Conservation (phyloP, 305 asterid species). For the Plantago coronopus region DNA sequence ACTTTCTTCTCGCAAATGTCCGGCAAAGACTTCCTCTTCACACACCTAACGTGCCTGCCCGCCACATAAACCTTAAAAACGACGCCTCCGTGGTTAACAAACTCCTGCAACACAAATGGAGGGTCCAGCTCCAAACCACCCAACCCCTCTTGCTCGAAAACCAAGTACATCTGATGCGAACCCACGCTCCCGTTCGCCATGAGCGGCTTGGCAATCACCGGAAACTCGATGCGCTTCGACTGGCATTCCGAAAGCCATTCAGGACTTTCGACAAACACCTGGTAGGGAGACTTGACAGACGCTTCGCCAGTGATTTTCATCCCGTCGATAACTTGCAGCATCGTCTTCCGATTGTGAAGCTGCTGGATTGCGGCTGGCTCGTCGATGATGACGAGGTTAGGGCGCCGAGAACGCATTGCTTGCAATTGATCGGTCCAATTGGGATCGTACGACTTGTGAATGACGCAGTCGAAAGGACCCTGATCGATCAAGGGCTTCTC, state of each 20-base stretch:
- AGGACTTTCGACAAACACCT: constrained; percentile 43
- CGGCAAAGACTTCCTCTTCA: constrained; percentile 71
- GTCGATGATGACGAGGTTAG: constrained; percentile 53
- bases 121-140: constrained; percentile 33
- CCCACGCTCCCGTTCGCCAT: constrained; percentile 53
- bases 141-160: constrained; percentile 55
- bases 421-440: constrained; percentile 55
- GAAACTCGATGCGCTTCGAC: constrained; percentile 38
- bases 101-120: constrained; percentile 79
- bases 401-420: constrained; percentile 29
- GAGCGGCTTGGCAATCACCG: constrained; percentile 72
- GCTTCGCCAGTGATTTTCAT: constrained; percentile 19
- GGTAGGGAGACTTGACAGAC: constrained; percentile 34
- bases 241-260: constrained; percentile 18
- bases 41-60: constrained; percentile 63
- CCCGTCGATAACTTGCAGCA: constrained; percentile 59
- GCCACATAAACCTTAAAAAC: constrained; percentile 84
- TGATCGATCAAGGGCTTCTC: constrained; percentile 56
- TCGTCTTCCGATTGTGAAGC: constrained; percentile 66
- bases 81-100: constrained; percentile 90
- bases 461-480: constrained; percentile 59
- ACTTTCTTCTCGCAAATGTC: constrained; percentile 44
- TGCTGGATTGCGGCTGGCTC: constrained; percentile 46
- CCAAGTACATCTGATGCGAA: constrained; percentile 72
- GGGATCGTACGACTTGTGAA: constrained; percentile 56